Evolutionary conservation across 2,329 filamentous ascomycete genomes (phyloP), one percentile per base, ranked within the genome.

Genomic region (Alternaria ethzedia): DNA sequence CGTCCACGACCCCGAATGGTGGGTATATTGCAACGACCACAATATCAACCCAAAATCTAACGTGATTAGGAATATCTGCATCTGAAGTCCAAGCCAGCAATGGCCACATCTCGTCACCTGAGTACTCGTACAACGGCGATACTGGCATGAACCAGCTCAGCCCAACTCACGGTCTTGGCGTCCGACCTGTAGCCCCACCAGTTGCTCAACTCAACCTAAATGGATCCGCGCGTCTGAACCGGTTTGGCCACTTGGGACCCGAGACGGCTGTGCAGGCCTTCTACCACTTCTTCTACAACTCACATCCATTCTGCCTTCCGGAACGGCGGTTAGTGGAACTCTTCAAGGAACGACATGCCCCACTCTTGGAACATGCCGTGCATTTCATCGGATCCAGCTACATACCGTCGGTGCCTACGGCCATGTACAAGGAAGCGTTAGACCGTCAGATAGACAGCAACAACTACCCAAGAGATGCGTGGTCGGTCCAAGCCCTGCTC

Each of bases 401-500:
- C 70, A 78, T 85, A 4, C 78, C 82, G 3, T 76, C 82, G 3
- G 76, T 81, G 10, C 81, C 82, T 2, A 83, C 81, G 26, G 81
- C 84, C 23, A 74, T 79, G 30, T 83, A 85, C 66, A 82, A 82
- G 46, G 75, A 81, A 21, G 77, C 77, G 0, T 50, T 81, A 36
- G 70, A 77, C 23, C 73, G 72, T 26, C 59, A 73, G 11, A 73
- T 81, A 47, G 63, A 74, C 54, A 77, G 69, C 47, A 74, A 74
- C 17, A 74, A 71, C 44, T 75, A 74, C 30, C 60, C 74, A 28
- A 74, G 75, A 61, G 79, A 81, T 57, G 76, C 75, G 0, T 92
- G 88, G 74, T 82, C 90, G 5, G 88, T 96, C 0, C 94, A 97
- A 80, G 89, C 92, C 4, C 85, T 96, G 75, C 81, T 97, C 47